Base-by-base conservation (phyloP, 305 asterid genomes). In the Fraxinus greggii region DNA sequence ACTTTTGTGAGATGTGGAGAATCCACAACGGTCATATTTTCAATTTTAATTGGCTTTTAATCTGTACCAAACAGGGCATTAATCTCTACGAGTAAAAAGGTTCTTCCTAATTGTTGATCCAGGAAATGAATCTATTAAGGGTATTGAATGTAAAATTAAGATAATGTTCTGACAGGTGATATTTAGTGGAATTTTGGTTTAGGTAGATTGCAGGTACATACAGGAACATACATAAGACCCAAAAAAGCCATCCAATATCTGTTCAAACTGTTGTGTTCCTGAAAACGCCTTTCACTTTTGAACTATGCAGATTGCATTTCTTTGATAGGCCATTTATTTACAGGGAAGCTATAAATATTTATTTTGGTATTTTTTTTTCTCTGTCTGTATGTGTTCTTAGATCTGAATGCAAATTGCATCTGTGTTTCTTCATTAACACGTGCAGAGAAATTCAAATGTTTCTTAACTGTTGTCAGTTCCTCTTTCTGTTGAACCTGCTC, bases 401-500 rank as follows among this genome's bases (percentile, higher is more conserved):
- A 54, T 54, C 24, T n/a, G 26, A 54, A 54, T 79, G 19, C 7
- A 40, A 35, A 24, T 79, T 67, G 26, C 38, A 48, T 70, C 36
- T 42, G 31, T 36, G 72, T 4, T 76, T 26, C 54, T 35, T 31
- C 72, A 35, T 69, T 56, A 38, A 67, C 51, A 42, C 7, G 32
- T 59, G 5, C 72, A 48, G 76, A 10, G 12, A 48, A 32, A 28
- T 79, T 56, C 45, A 29, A 38, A 24, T 79, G 26, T 56, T 73
- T 35, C 69, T 80, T 79, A 15, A 76, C 75, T 82, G 74, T 77
- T 35, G 85, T 83, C 90, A 92, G 98, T 91, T 87, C 91, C 95
- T 77, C 95, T 92, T 77, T 77, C 82, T n/a, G 88, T 93, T 85
- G 86, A 85, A 82, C 92, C 90, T 81, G 94, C 90, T 13, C 54